Evolutionary conservation across 2,329 filamentous ascomycete species (phyloP).

Genomic region (Epichloe scottii): DNA sequence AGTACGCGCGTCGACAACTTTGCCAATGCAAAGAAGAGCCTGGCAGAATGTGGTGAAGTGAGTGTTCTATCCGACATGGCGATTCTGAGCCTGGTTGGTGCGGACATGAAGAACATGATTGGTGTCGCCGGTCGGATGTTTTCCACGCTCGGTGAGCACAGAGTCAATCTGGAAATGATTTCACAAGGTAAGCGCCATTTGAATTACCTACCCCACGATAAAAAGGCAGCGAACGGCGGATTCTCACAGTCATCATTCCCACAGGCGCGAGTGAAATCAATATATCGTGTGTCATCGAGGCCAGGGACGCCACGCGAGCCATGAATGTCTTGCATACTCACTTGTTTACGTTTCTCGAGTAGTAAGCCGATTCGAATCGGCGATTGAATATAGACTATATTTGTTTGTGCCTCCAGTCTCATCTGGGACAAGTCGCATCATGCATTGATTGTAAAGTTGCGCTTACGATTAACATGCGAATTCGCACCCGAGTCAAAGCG

Average conservation of each 20-base stretch:
- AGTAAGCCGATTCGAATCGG: conserved; percentile 1
- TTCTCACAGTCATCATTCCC: neutral
- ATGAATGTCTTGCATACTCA: conserved; percentile 95
- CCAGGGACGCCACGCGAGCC: conserved; percentile 77
- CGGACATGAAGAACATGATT: conserved; percentile 95
- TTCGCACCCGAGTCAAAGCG: neutral
- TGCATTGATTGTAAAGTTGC: neutral
- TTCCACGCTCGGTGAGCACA: conserved; percentile 80
- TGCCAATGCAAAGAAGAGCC: conserved; percentile 54
- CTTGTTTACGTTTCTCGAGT: conserved; percentile 91
- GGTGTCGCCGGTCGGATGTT: conserved; percentile 94
- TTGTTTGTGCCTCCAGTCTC: neutral
- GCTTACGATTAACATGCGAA: neutral
- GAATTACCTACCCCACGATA: neutral
- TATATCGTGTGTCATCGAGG: conserved; percentile 94
- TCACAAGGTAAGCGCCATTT: conserved; percentile 60
- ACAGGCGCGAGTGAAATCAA: conserved; percentile 95
- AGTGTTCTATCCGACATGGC: conserved; percentile 88
- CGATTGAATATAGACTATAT: neutral
- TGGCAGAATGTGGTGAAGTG: conserved; percentile 75
- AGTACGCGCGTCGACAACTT: conserved; percentile 50
- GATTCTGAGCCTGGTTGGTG: conserved; percentile 86
- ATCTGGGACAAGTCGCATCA: too few relatives aligned
- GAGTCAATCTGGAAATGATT: conserved; percentile 98
- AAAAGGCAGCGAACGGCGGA: neutral